Evolutionary conservation across 164 flowering plant genomes (phyloP), one percentile per base, ranked within the genome.

Genomic region (Protea cynaroides): DNA sequence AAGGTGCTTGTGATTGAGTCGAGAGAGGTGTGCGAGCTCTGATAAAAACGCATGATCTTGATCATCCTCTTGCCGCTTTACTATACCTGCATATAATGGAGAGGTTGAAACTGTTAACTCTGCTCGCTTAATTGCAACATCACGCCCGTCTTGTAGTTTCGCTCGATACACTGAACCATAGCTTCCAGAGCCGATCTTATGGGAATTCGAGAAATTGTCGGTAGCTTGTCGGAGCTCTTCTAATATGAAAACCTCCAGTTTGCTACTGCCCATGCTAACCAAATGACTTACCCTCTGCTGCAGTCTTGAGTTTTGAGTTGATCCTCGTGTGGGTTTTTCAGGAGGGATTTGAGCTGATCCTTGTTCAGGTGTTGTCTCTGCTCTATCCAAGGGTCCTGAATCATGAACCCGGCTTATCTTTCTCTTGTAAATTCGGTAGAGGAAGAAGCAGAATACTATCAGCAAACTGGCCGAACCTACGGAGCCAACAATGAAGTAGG

Each of bases 121-220:
- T 0, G 92, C 93, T 29, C 96, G 69, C 66, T 91, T 91, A 49
- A 91, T 72, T 4, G 96, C 96, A 1, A 87, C 90, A 24, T 78
- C 75, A 1, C 82, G 80, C 1, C 90, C 90, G 18, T 89, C 92
- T 0, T 72, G 72, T 8, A 89, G 59, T 1, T 14, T 71, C 1
- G 79, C 98, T 0, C 46, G 71, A 69, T 90, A 92, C 15, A 92
- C 96, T 0, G 86, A 79, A 1, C 96, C 96, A 37, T 86, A 90
- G 65, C 95, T 84, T 3, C 96, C 98, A 0, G 72, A 40, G 1
- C 96, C 98, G 19, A 88, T 73, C 63, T 76, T 82, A 65, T 59
- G 67, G 0, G 75, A 83, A 8, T 73, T 78, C 3, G 90, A 88
- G 77, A 92, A 92, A 25, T 78, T 72, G n/a, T 71, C 40, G 0